phyloP scores from a whole-genome alignment of 179 eudicot species.

The Nepenthes alata region DNA sequence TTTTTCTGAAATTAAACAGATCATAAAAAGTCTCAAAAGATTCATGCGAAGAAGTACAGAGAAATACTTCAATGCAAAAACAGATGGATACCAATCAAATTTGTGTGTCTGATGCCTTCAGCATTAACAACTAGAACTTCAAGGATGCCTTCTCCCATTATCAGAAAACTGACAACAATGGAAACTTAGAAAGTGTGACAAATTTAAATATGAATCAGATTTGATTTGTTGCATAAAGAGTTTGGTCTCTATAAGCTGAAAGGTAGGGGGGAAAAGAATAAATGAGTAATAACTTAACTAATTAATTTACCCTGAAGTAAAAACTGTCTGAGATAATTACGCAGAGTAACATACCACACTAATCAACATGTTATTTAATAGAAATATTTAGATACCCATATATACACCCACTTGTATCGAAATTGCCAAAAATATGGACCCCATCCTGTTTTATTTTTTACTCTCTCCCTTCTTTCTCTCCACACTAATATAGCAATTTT shows the following conservation, averaged over 20 bases:
- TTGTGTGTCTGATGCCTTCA: constrained; percentile 41
- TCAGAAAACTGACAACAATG: background rate
- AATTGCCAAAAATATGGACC: too few relatives aligned
- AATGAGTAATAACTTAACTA: background rate
- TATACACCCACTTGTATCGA: too few relatives aligned
- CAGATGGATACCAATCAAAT: constrained; percentile 30
- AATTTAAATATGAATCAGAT: background rate
- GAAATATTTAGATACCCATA: too few relatives aligned
- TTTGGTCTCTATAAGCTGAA: background rate
- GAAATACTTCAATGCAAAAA: background rate
- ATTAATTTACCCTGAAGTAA: background rate
- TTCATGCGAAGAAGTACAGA: background rate
- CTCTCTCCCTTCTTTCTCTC: background rate
- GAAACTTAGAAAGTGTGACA: background rate
- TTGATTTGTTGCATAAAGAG: background rate
- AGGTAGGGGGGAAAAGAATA: background rate
- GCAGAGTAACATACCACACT: background rate
- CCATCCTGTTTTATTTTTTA: too few relatives aligned
- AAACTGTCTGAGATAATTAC: background rate
- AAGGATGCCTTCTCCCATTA: constrained; percentile 54
- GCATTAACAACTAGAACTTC: constrained; percentile 77
- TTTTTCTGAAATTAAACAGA: background rate
- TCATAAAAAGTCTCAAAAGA: background rate
- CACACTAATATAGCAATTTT: background rate
- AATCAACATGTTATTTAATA: background rate